Percentiles rank a stretch among this genome's conserved stretches.
These are phyloP conservation scores for Dactylella cylindrospora DNA, from an alignment of 2,329 filamentous ascomycete genomes.

Conservation along the genomic window DNA sequence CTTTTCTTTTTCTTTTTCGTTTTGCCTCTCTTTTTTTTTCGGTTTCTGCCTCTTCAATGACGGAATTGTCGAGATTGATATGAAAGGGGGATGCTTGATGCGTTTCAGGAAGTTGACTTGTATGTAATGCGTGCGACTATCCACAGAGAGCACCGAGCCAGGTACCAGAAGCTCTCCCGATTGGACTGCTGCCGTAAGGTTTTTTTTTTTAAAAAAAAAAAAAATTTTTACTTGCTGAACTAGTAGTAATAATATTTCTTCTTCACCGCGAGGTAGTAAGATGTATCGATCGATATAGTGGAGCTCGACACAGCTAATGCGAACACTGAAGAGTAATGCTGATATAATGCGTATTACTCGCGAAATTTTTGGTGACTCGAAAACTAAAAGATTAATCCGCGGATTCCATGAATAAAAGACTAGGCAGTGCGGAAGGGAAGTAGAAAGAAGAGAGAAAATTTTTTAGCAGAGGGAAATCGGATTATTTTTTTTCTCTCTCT, in stretches of 20 bases:
- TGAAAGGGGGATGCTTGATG: conserved; percentile 34
- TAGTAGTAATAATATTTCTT: neutral
- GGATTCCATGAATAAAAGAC: no score
- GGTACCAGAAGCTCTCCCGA: conserved; percentile 5
- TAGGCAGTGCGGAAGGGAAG: conserved; percentile 18
- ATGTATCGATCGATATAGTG: conserved; percentile 10
- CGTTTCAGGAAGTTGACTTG: conserved; percentile 40
- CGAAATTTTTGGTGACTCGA: no score
- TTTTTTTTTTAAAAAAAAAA: neutral
- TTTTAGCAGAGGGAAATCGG: conserved; percentile 10
- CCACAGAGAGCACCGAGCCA: neutral
- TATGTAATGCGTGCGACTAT: conserved; percentile 17
- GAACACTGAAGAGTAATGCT: conserved; percentile 8
- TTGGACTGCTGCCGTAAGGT: conserved; percentile 5
- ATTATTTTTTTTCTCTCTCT: conserved; percentile 16
- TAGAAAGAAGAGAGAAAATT: conserved; percentile 14
- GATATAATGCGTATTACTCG: conserved; percentile 36
- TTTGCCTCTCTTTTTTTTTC: conserved; percentile 25
- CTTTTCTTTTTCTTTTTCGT: conserved; percentile 21
- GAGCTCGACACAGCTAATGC: conserved; percentile 10
- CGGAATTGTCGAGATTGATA: conserved; percentile 42
- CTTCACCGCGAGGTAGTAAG: conserved; percentile 1
- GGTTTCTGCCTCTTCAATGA: conserved; percentile 43
- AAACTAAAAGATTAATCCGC: no score
- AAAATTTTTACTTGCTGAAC: neutral